Percentiles rank a stretch among this genome's conserved stretches.
phyloP scores from a whole-genome alignment of 495 filamentous ascomycete species.

The Terfezia claveryi region DNA sequence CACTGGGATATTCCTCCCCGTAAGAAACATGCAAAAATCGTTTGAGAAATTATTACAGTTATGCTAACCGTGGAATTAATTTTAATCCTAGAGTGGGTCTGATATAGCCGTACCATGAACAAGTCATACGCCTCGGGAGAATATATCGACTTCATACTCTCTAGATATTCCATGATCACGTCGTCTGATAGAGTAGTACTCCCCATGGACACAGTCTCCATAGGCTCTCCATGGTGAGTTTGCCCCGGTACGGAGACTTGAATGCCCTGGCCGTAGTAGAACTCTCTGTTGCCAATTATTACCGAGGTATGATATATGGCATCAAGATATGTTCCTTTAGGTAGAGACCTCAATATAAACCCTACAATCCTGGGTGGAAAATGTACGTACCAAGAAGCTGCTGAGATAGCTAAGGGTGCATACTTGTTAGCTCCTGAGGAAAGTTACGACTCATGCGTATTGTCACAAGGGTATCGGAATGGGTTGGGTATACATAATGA shows the following conservation, averaged over 20 bases:
- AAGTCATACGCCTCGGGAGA: conserved; percentile 37
- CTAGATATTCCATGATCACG: conserved; percentile 72
- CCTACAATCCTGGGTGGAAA: too few relatives aligned
- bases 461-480: too few relatives aligned
- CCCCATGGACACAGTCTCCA: conserved; percentile 55
- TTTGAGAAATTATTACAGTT: conserved; percentile 99
- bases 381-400: too few relatives aligned
- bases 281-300: conserved; percentile 54
- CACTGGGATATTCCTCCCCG: conserved; percentile 72
- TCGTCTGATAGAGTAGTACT: conserved; percentile 59
- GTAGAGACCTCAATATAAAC: too few relatives aligned
- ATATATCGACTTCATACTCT: conserved; percentile 60
- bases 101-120: not conserved
- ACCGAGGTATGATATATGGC: conserved; percentile 85
- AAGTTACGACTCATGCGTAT: too few relatives aligned
- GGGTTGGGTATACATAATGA: too few relatives aligned
- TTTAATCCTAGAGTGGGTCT: conserved; percentile 15
- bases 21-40: conserved; percentile 71
- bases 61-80: conserved; percentile 63
- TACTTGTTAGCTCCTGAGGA: too few relatives aligned
- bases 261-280: conserved; percentile 56
- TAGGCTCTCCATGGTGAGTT: conserved; percentile 67
- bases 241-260: conserved; percentile 48
- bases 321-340: conserved; percentile 47
- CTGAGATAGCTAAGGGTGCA: too few relatives aligned